phyloP scores from a whole-genome alignment of 306 rosid species.

The Sicyos edulis region DNA sequence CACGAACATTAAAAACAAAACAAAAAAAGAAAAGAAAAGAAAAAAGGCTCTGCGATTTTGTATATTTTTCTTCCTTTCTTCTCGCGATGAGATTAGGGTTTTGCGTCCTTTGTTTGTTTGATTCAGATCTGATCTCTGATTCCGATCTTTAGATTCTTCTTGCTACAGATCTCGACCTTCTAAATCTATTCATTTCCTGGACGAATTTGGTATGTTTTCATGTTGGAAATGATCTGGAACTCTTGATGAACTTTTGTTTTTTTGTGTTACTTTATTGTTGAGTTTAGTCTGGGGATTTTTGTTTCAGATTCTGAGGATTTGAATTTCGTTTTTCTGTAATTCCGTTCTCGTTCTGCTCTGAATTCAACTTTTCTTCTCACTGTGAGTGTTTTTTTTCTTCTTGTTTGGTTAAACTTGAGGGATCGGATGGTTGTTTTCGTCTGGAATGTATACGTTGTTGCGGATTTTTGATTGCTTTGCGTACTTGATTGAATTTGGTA shows the following conservation, averaged over 20 bases:
- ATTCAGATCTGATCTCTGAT: slow-evolving; percentile 52
- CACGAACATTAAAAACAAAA: background rate
- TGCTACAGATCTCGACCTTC: slow-evolving; percentile 33
- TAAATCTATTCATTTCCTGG: background rate
- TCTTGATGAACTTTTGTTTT: background rate
- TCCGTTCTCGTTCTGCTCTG: slow-evolving; percentile 56
- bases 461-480: slow-evolving; percentile 2
- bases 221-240: background rate
- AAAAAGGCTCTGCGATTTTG: background rate
- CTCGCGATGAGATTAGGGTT: slow-evolving; percentile 35
- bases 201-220: slow-evolving; percentile 19
- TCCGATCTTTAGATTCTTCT: slow-evolving; percentile 20
- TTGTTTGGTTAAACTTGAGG: background rate
- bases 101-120: slow-evolving; percentile 22
- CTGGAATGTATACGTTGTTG: background rate
- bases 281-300: slow-evolving; percentile 26
- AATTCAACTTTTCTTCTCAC: slow-evolving; percentile 49
- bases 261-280: background rate
- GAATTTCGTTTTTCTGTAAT: slow-evolving; percentile 31
- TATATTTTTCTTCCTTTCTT: background rate
- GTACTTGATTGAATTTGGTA: slow-evolving; percentile 6
- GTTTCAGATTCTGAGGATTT: slow-evolving; percentile 34
- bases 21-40: background rate
- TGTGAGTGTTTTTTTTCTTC: slow-evolving; percentile 39
- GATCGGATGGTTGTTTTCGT: background rate